phyloP scores from a whole-genome alignment of 768 basidiomycete genomes.

The Tephrocybe sp. region DNA sequence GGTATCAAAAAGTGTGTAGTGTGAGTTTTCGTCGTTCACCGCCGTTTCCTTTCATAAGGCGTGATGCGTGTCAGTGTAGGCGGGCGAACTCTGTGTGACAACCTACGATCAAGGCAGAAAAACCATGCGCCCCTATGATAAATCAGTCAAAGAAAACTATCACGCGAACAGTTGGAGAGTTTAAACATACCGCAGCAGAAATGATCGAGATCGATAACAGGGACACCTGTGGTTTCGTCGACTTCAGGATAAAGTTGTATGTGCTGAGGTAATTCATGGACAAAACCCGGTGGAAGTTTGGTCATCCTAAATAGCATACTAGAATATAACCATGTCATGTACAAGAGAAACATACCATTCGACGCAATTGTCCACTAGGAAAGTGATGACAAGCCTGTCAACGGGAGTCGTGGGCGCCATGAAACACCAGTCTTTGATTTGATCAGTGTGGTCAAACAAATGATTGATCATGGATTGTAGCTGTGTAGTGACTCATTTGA shows the following conservation, averaged over 20 bases:
- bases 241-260: constrained; percentile 46
- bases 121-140: constrained; percentile 69
- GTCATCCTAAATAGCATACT: constrained; percentile 57
- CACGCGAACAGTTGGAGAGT: not conserved
- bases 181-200: constrained; percentile 51
- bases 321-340: not conserved
- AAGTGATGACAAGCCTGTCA: constrained; percentile 49
- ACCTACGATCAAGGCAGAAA: constrained; percentile 75
- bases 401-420: constrained; percentile 26
- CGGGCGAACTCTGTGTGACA: not conserved
- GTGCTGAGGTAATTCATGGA: constrained; percentile 68
- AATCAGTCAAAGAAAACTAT: not conserved
- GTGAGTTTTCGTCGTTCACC: constrained; percentile 39
- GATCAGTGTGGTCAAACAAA: not conserved
- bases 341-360: constrained; percentile 58
- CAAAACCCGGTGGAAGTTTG: constrained; percentile 75
- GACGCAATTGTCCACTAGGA: constrained; percentile 75
- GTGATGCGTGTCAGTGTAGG: not conserved
- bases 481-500: not conserved
- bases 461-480: not conserved
- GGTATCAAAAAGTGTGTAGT: constrained; percentile 77
- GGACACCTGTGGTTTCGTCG: constrained; percentile 48
- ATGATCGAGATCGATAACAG: constrained; percentile 69
- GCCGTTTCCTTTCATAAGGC: constrained; percentile 69
- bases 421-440: not conserved